Percentiles rank a stretch among this genome's conserved stretches.
phyloP scores from a whole-genome alignment of 805 yeast species.

The Priceomyces melissophilus region DNA sequence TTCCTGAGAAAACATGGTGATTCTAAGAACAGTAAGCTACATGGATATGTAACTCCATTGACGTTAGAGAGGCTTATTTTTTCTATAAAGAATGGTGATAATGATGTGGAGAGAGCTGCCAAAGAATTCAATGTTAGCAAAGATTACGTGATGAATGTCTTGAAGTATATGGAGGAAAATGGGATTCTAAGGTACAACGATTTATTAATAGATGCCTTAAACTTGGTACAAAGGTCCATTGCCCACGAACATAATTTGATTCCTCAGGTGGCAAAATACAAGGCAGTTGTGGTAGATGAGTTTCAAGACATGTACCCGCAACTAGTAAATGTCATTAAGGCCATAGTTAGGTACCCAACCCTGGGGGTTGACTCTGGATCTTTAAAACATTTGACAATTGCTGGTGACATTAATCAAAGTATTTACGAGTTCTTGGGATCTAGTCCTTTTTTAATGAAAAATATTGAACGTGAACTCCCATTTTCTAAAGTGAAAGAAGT shows the following conservation, averaged over 20 bases:
- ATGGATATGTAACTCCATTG: slow-evolving; percentile 20
- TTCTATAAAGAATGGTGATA: slow-evolving; percentile 19
- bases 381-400: slow-evolving; percentile 54
- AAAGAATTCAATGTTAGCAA: slow-evolving; percentile 19
- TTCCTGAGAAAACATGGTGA: slow-evolving; percentile 35
- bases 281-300: slow-evolving; percentile 60
- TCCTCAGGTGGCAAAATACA: slow-evolving; percentile 21
- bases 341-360: slow-evolving; percentile 35
- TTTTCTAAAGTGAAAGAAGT: slow-evolving; percentile 21
- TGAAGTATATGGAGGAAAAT: slow-evolving; percentile 26
- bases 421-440: slow-evolving; percentile 67
- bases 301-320: slow-evolving; percentile 65
- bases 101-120: slow-evolving; percentile 21
- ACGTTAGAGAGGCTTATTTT: slow-evolving; percentile 22
- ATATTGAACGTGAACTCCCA: slow-evolving; percentile 20
- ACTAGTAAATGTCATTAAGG: slow-evolving; percentile 42
- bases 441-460: slow-evolving; percentile 30
- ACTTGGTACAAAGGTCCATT: slow-evolving; percentile 20
- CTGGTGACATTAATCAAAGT: slow-evolving; percentile 72
- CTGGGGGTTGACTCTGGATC: slow-evolving; percentile 7
- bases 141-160: slow-evolving; percentile 23
- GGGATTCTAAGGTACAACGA: slow-evolving; percentile 37
- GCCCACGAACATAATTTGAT: slow-evolving; percentile 19
- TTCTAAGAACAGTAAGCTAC: slow-evolving; percentile 20
- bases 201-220: slow-evolving; percentile 28